A percentile compares a stretch with the other conserved stretches of the same genome.
Conservation (phyloP, 2,329 filamentous ascomycete genomes). For the Leptographium galeiforme region DNA sequence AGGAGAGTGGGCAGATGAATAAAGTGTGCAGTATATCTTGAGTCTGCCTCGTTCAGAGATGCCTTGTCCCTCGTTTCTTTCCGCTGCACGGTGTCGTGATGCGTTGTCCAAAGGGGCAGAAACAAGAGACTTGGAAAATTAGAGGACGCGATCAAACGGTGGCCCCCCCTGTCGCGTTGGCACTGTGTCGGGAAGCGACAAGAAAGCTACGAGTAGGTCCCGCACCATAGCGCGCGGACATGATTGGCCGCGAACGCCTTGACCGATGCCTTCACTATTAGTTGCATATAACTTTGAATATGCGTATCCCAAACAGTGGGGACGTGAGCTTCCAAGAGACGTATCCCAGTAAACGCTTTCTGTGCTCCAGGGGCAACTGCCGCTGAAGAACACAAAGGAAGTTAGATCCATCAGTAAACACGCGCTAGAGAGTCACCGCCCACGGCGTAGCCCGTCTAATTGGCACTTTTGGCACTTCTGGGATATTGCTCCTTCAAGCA, state of each 20-base stretch:
- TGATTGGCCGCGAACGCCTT: neutral
- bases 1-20: neutral
- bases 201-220: neutral
- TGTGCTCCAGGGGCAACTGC: neutral
- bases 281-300: too few species aligned
- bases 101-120: neutral
- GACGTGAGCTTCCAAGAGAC: too few species aligned
- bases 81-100: neutral
- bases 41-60: neutral
- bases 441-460: too few species aligned
- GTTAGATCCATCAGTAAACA: too few species aligned
- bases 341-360: neutral
- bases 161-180: conserved; percentile 12
- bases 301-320: too few species aligned
- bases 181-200: conserved; percentile 13
- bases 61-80: neutral
- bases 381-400: neutral
- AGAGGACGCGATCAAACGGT: conserved; percentile 13
- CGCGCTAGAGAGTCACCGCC: too few species aligned
- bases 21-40: neutral
- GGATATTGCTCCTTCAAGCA: too few species aligned
- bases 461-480: too few species aligned
- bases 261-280: too few species aligned
- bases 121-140: neutral
- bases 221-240: neutral